Evolutionary conservation across 192 early-diverging fungal genomes (phyloP).

Genomic region (Paraglomus occultum): DNA sequence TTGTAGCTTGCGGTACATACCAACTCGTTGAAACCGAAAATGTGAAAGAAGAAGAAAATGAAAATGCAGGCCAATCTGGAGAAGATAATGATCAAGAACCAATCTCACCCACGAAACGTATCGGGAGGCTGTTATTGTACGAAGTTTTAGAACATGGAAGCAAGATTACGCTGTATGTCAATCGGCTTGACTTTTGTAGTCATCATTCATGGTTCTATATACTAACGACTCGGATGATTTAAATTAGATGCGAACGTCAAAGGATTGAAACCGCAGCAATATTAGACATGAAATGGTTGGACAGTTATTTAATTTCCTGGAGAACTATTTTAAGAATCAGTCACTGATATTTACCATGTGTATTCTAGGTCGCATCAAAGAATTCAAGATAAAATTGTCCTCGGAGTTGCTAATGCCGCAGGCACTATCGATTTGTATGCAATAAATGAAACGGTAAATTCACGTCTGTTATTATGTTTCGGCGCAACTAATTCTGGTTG

Average conservation of each 20-base stretch:
- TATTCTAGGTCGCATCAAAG: conserved; percentile 53
- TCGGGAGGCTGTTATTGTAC: conserved; percentile 69
- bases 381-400: conserved; percentile 44
- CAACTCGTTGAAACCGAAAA: conserved; percentile 51
- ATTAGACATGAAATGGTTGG: conserved; percentile 73
- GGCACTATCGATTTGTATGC: conserved; percentile 56
- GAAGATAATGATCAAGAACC: conserved; percentile 29
- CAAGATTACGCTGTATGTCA: neutral
- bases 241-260: conserved; percentile 44
- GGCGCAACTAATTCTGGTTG: no score
- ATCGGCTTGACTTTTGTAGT: neutral
- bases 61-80: conserved; percentile 5
- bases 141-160: conserved; percentile 34
- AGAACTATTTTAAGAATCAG: no score
- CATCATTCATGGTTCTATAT: neutral
- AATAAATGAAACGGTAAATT: conserved; percentile 32
- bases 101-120: conserved; percentile 49
- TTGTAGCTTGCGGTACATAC: conserved; percentile 70
- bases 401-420: conserved; percentile 62
- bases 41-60: conserved; percentile 29
- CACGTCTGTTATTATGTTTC: no score
- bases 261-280: conserved; percentile 61
- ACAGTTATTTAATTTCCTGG: neutral
- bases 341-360: neutral
- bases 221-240: neutral